Evolutionary conservation across 371 early-diverging fungal genomes (phyloP), one percentile per base, ranked within the genome.

Genomic region (Encephalitozoon romaleae): DNA sequence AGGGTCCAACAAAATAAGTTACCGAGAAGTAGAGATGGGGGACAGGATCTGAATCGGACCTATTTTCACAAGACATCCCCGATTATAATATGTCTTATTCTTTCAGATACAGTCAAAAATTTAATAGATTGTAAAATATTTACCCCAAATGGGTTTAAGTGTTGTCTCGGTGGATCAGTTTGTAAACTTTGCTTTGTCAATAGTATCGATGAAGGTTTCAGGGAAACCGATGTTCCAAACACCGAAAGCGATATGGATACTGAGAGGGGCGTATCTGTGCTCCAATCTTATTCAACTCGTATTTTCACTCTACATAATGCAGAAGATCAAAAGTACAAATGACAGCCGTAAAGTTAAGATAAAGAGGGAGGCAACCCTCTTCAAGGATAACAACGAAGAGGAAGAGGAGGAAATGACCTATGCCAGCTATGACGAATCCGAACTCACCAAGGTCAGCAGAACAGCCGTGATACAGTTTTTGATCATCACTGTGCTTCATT

Each of bases 321-420:
- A 51, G 26, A 77, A 69, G 67, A 79, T 83, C 43, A 64, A 26
- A 6, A 54, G 12, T 18, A 54, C 63, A 25, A 83, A 85, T 41
- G 79, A 82, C 26, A 63, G 74, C 41, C 79, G 78, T 39, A 81
- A 73, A 43, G 64, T 85, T 3, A 76, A 74, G 47, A 64, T 84
- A 34, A 72, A 73, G 49, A 49, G 55, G 21, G 80, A 79, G 25
- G 74, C 34, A 9, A 66, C 74, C 47, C 67, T 84, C 34, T 73
- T 78, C 30, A 25, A 72, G 12, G 77, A 78, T 12, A 59, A 55
- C 25, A 30, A 15, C 30, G 81, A 79, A 32, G 81, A 78, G 9
- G 81, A 78, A 42, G 83, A 82, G 54, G 70, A 79, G 49, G 85
- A 85, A 70, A 81, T 83, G 72, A 79, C 82, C 18, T 74, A 72